Percentiles rank a stretch among this genome's conserved stretches.
Evolutionary conservation across 306 rosid species (phyloP).

Genomic region (Neltuma alba): DNA sequence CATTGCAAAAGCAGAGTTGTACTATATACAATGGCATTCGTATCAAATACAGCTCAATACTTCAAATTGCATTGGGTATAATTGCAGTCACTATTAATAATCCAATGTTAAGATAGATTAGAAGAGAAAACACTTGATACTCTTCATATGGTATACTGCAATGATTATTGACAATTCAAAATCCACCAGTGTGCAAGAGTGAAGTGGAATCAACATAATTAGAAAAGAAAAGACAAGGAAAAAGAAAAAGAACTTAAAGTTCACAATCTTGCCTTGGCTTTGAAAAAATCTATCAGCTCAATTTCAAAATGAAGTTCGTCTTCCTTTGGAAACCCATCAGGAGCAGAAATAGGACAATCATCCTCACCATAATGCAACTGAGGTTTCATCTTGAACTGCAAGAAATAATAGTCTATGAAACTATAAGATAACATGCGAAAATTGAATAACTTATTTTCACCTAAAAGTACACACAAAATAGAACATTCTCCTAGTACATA

Average conservation of each 20-base stretch:
- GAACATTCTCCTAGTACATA: not conserved
- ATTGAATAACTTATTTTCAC: not conserved
- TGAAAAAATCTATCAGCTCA: conserved; percentile 87
- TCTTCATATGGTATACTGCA: not conserved
- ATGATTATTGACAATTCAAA: conserved; percentile 5
- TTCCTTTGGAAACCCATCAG: conserved; percentile 79
- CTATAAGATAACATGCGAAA: conserved; percentile 10
- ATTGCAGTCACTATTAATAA: no score
- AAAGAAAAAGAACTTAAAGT: conserved; percentile 28
- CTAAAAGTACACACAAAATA: conserved; percentile 14
- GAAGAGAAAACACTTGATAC: not conserved
- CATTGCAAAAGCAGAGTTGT: not conserved
- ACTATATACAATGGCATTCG: not conserved
- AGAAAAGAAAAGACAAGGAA: conserved; percentile 2
- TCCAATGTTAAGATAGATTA: conserved; percentile 20
- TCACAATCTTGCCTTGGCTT: conserved; percentile 76
- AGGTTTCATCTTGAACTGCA: conserved; percentile 93
- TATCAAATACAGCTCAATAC: not conserved
- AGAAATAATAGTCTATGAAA: conserved; percentile 32
- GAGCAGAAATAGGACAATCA: conserved; percentile 80
- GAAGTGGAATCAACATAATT: not conserved
- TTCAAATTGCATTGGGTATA: not conserved
- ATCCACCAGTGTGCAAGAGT: not conserved
- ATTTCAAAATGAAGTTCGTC: conserved; percentile 95
- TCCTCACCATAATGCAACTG: conserved; percentile 89